A percentile compares a stretch with the other conserved stretches of the same genome.
Evolutionary conservation across 192 early-diverging fungal genomes (phyloP).

Genomic region (Backusella parvicylindrica): DNA sequence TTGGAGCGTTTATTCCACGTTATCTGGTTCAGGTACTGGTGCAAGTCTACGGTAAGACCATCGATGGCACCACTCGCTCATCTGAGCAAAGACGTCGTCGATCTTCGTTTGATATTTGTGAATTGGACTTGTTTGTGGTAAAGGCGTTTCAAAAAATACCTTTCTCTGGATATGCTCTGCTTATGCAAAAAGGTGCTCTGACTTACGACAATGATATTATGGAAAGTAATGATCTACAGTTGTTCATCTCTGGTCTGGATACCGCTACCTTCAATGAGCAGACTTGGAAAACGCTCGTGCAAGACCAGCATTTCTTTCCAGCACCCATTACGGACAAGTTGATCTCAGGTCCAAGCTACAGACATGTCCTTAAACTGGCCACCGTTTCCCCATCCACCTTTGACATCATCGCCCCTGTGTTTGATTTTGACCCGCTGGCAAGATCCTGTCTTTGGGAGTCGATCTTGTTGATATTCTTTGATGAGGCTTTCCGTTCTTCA

Average conservation of each 20-base stretch:
- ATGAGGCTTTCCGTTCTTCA: not conserved
- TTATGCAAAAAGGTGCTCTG: not conserved
- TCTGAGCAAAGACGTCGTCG: not conserved
- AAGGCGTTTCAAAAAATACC: not conserved
- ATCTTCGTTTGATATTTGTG: not conserved
- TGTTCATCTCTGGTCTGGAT: not conserved
- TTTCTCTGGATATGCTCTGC: not conserved
- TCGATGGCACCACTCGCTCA: not conserved
- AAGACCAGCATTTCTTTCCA: not conserved
- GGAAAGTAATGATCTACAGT: not conserved
- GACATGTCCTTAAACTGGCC: not conserved
- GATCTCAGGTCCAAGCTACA: not conserved
- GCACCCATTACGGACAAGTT: not conserved
- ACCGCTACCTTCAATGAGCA: not conserved
- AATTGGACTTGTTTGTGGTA: not conserved
- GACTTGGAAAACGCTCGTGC: not conserved
- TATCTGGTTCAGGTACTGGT: constrained; percentile 15
- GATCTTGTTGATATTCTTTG: not conserved
- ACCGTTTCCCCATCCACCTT: not conserved
- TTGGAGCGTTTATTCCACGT: constrained; percentile 9
- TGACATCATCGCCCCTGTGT: not conserved
- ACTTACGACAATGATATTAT: not conserved
- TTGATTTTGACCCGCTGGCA: constrained; percentile 6
- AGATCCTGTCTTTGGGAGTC: not conserved
- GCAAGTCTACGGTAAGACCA: not conserved